Evolutionary conservation across 2,329 filamentous ascomycete genomes (phyloP).

Genomic region (Cordyceps militaris): DNA sequence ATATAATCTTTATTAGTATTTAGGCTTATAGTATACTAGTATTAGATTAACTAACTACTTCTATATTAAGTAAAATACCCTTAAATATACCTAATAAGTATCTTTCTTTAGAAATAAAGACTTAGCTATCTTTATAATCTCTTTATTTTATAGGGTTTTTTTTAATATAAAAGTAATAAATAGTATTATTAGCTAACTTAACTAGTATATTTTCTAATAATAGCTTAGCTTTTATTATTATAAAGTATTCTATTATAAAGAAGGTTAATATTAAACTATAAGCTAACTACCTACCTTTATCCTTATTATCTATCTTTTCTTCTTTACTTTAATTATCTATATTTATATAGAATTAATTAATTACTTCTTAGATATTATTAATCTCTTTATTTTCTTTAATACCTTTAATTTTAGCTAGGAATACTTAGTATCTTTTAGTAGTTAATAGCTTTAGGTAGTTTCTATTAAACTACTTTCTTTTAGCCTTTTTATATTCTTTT

Average conservation of each 20-base stretch:
- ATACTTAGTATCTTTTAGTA: background rate
- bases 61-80: background rate
- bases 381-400: background rate
- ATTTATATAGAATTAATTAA: background rate
- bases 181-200: background rate
- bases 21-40: background rate
- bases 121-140: background rate
- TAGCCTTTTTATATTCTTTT: background rate
- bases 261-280: background rate
- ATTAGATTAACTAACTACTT: background rate
- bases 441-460: background rate
- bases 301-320: background rate
- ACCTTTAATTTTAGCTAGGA: background rate
- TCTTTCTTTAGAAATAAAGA: background rate
- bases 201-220: background rate
- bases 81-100: background rate
- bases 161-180: background rate
- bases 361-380: background rate
- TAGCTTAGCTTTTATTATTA: background rate
- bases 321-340: background rate
- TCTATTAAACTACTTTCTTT: background rate
- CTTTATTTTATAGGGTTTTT: background rate
- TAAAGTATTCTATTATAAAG: background rate
- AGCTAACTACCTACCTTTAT: background rate
- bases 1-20: background rate